Percentiles rank a stretch among this genome's conserved stretches.
Evolutionary conservation across 495 filamentous ascomycete genomes (phyloP).

Genomic region (Aspergillus ellipticus): DNA sequence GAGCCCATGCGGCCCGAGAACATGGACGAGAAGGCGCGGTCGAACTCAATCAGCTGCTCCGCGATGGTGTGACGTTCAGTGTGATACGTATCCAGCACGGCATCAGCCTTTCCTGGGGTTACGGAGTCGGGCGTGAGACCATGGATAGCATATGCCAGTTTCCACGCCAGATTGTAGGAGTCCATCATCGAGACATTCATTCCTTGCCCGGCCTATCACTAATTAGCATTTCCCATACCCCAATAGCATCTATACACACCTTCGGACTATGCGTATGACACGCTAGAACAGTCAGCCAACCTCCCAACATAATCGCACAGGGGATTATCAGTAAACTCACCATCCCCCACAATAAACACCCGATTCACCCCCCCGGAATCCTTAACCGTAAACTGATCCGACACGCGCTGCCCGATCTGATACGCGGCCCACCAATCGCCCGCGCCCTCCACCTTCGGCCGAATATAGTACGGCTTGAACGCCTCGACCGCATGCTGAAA

Average conservation of each 20-base stretch:
- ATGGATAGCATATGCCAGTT: constrained; percentile 66
- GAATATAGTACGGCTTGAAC: constrained; percentile 47
- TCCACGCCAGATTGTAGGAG: constrained; percentile 80
- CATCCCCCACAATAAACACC: constrained; percentile 66
- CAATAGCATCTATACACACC: constrained; percentile 27
- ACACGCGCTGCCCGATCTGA: constrained; percentile 71
- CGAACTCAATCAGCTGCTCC: constrained; percentile 70
- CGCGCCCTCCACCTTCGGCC: constrained; percentile 30
- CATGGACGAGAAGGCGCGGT: constrained; percentile 54
- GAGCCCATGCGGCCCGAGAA: constrained; percentile 46
- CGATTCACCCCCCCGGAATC: constrained; percentile 45
- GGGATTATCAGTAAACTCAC: constrained; percentile 34
- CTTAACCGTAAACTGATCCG: constrained; percentile 58
- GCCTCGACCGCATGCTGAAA: constrained; percentile 39
- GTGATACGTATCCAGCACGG: constrained; percentile 67
- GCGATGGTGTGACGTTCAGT: constrained; percentile 65
- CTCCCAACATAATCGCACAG: background rate
- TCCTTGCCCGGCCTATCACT: constrained; percentile 70
- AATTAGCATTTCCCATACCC: background rate
- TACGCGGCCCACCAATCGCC: constrained; percentile 65
- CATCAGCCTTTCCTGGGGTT: constrained; percentile 37
- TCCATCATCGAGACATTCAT: constrained; percentile 91
- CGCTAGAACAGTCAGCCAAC: constrained; percentile 15
- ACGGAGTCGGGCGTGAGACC: constrained; percentile 45
- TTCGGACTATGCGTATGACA: constrained; percentile 68